Evolutionary conservation across 208 protist species (phyloP).

Genomic region (Acanthamoeba rhysodes): DNA sequence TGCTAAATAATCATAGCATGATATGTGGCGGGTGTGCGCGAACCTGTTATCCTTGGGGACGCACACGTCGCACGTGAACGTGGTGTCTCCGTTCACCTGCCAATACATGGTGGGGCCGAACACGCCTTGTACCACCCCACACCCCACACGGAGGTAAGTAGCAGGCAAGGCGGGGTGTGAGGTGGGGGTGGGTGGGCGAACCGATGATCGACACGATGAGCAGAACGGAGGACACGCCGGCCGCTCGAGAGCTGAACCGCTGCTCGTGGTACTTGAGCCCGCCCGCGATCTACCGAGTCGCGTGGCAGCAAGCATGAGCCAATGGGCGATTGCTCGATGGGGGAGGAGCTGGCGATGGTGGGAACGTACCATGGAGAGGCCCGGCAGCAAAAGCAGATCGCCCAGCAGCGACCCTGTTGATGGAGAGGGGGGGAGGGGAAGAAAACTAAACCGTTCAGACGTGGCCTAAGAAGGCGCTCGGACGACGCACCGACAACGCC

Average conservation of each 20-base stretch:
- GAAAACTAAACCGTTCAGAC: not conserved
- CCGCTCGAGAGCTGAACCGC: constrained; percentile 87
- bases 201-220: constrained; percentile 88
- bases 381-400: constrained; percentile 86
- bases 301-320: not conserved
- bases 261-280: constrained; percentile 90
- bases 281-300: constrained; percentile 76
- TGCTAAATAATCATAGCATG: too few species aligned
- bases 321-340: not conserved
- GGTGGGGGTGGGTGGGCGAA: too few species aligned
- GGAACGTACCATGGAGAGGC: constrained; percentile 87
- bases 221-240: constrained; percentile 86
- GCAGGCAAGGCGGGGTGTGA: too few species aligned
- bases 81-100: constrained; percentile 77
- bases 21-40: not conserved
- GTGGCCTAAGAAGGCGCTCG: too few species aligned
- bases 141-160: too few species aligned
- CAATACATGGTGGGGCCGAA: constrained; percentile 90
- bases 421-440: not conserved
- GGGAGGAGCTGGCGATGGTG: not conserved
- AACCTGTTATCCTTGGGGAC: not conserved
- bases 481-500: constrained; percentile 36
- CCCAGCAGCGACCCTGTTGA: constrained; percentile 87
- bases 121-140: not conserved
- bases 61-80: not conserved